These are phyloP conservation scores for Neurospora sp. DNA, from an alignment of 495 filamentous ascomycete genomes.

Conservation along the genomic window DNA sequence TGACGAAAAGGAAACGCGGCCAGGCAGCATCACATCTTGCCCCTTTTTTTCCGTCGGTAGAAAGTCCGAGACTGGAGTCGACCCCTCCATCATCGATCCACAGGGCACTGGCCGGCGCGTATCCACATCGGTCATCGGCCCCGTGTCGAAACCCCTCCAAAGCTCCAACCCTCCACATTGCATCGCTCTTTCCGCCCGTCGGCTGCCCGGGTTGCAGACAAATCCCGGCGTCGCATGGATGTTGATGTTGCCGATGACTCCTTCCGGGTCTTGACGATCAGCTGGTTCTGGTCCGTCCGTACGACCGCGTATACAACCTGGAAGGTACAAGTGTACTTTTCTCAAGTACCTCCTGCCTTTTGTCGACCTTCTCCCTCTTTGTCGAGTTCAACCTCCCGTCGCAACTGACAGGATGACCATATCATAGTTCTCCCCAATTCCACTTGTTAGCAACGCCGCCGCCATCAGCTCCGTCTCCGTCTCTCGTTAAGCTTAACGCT, in stretches of 20 bases:
- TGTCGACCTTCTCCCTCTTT: not conserved
- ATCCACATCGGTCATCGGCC: not conserved
- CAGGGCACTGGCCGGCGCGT: not conserved
- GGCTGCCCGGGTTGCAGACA: not conserved
- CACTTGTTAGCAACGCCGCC: not conserved
- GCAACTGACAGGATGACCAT: not conserved
- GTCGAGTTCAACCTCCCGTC: not conserved
- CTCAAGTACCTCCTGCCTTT: not conserved
- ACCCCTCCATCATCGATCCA: not conserved
- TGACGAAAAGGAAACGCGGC: not conserved
- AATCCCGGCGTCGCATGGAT: not conserved
- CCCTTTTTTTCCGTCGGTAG: too few species aligned
- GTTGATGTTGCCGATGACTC: not conserved
- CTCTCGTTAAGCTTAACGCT: not conserved
- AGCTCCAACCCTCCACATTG: not conserved
- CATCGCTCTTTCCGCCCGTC: not conserved
- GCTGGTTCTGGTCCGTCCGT: not conserved
- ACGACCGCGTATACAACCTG: not conserved
- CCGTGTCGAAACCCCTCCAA: not conserved
- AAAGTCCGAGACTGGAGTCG: not conserved
- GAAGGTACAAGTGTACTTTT: not conserved
- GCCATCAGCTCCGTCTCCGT: not conserved
- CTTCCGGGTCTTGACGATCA: not conserved
- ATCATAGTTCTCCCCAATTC: not conserved
- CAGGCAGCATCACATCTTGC: not conserved